phyloP scores from a whole-genome alignment of 2,329 filamentous ascomycete species.

The Basipetospora chlamydospora region DNA sequence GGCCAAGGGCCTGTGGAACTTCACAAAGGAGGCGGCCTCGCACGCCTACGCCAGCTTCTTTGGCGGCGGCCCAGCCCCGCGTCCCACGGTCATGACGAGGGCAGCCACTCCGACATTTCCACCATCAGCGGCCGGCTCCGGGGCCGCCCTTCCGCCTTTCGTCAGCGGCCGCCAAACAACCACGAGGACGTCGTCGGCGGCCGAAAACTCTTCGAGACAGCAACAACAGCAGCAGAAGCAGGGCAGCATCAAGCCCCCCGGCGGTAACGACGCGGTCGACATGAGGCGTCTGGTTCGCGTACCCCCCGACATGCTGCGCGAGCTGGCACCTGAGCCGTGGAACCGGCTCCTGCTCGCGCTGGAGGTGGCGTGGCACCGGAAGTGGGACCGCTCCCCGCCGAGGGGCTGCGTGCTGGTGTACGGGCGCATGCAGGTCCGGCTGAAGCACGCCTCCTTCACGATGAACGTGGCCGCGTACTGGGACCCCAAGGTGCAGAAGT shows the following conservation, averaged over 20 bases:
- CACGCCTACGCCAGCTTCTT: not conserved
- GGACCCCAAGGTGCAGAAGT: conserved; percentile 30
- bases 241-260: not conserved
- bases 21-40: not conserved
- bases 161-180: not conserved
- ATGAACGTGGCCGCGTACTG: conserved; percentile 33
- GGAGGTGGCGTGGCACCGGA: conserved; percentile 17
- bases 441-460: conserved; percentile 21
- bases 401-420: conserved; percentile 29
- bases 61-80: not conserved
- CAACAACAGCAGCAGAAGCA: too few relatives aligned
- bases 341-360: not conserved
- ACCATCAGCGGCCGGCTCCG: not conserved
- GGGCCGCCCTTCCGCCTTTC: not conserved
- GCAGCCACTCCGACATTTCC: not conserved
- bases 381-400: conserved; percentile 23
- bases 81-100: not conserved
- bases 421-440: conserved; percentile 30
- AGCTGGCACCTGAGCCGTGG: not conserved
- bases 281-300: not conserved
- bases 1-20: conserved; percentile 1
- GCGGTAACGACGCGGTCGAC: not conserved
- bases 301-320: not conserved
- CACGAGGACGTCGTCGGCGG: not conserved
- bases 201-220: not conserved